These are phyloP conservation scores for Wickerhamiella vanderwaltii DNA, from an alignment of 805 yeast genomes.

Conservation along the genomic window DNA sequence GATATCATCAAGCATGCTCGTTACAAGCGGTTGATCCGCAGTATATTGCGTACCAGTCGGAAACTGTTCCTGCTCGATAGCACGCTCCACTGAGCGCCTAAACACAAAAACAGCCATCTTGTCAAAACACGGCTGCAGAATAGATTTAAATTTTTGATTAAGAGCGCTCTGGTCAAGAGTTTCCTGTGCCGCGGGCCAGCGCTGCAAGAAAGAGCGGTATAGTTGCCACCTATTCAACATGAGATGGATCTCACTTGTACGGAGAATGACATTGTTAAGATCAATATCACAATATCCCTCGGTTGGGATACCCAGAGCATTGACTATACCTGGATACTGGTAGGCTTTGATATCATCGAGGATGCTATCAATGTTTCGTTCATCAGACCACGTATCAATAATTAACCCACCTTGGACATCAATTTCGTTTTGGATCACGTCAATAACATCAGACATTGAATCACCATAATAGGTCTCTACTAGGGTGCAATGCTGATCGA, in stretches of 20 bases:
- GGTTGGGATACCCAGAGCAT: constrained; percentile 2
- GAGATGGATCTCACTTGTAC: constrained; percentile 57
- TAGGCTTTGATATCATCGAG: constrained; percentile 46
- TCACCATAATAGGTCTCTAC: constrained; percentile 64
- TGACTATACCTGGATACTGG: constrained; percentile 37
- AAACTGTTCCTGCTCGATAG: constrained; percentile 58
- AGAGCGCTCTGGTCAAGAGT: constrained; percentile 45
- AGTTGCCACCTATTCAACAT: constrained; percentile 71
- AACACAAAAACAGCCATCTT: constrained; percentile 52
- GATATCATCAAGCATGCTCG: constrained; percentile 80
- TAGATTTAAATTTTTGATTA: constrained; percentile 40
- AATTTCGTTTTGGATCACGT: constrained; percentile 69
- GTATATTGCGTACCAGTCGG: constrained; percentile 31
- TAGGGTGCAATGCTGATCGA: constrained; percentile 74
- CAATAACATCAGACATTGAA: constrained; percentile 50
- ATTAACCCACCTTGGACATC: constrained; percentile 89
- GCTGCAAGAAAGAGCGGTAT: constrained; percentile 49
- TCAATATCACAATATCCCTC: constrained; percentile 25
- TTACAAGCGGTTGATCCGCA: constrained; percentile 41
- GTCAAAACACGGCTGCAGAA: constrained; percentile 53
- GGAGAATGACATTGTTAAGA: constrained; percentile 52
- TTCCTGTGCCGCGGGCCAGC: constrained; percentile 36
- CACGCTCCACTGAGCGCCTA: constrained; percentile 67
- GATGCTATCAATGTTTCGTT: constrained; percentile 44
- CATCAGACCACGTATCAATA: constrained; percentile 73